A percentile compares a stretch with the other conserved stretches of the same genome.
Conservation (phyloP, 176 grass and related monocot species). For the Leersia perrieri region DNA sequence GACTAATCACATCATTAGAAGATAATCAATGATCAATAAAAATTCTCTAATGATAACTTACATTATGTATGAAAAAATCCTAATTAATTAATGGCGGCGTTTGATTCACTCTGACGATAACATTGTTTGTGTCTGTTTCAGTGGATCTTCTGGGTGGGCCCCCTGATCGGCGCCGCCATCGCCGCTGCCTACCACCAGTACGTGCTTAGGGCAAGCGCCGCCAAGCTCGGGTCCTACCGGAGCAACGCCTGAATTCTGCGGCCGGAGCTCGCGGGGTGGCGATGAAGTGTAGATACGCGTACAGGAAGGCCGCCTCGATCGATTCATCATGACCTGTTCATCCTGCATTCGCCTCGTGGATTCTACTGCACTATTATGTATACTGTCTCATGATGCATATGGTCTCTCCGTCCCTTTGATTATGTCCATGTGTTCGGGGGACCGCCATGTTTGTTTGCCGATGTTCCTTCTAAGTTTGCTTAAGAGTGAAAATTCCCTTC, state of each 20-base stretch:
- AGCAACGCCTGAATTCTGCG: constrained; percentile 42
- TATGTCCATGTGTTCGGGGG: constrained; percentile 12
- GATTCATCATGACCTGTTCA: background rate
- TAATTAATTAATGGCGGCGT: background rate
- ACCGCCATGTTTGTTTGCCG: background rate
- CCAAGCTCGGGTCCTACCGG: constrained; percentile 59
- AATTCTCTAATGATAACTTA: background rate
- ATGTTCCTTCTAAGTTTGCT: background rate
- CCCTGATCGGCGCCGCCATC: constrained; percentile 68
- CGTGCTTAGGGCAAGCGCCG: constrained; percentile 60
- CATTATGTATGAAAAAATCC: background rate
- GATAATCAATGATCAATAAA: background rate
- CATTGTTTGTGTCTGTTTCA: constrained; percentile 5
- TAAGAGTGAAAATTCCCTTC: background rate
- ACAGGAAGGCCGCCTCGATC: background rate
- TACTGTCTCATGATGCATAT: background rate
- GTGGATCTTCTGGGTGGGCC: constrained; percentile 95
- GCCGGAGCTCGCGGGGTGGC: background rate
- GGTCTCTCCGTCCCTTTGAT: background rate
- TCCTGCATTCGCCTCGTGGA: background rate
- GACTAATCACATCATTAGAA: constrained; percentile 5
- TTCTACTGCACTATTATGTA: background rate
- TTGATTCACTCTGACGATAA: background rate
- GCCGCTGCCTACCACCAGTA: constrained; percentile 65
- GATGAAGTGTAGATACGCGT: constrained; percentile 42